Evolutionary conservation across 202 grass and related monocot species (phyloP), one percentile per base, ranked within the genome.

Genomic region (Carex arenaria): DNA sequence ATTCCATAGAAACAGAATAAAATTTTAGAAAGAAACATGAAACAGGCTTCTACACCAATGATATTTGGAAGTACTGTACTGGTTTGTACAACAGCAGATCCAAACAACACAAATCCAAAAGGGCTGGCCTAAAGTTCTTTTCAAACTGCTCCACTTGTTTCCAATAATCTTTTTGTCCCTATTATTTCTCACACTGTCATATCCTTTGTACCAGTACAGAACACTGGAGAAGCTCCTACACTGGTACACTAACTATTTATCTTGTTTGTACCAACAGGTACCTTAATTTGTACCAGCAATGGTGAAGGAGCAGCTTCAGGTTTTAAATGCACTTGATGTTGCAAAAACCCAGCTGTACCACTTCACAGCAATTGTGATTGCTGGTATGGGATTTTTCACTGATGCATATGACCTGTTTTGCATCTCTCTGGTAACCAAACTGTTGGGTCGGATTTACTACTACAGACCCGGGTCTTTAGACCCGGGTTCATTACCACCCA

Each of bases 401-500:
- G 88, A 90, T 67, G 88, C 88, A 60, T 90, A 90, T 15, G 88
- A 87, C 18, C 76, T 90, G 71, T 90, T 90, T 81, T 90, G 85
- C 85, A 90, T 90, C 66, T 87, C 85, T 6, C 80, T 90, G 54
- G 85, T 91, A 7, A 91, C 89, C 31, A 94, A 94, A 85, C 82
- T 94, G 28, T 71, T 93, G 20, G 91, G 89, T 18, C 86, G 91
- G 80, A 73, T 93, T 77, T 93, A 93, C 72, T 93, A 93, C 73
- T 82, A 81, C 82, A 10, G 79, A 40, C 79, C 84, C 0, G 82
- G 83, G 4, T 84, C 85, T 4, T 12, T 18, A 9, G 54, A 57
- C 4, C 90, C 90, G 0, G 90, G 87, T 7, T 79, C 71, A 14
- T 74, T 92, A 5, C 87, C 90, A 0, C 90, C 90, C 7, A 47